phyloP scores from a whole-genome alignment of 148 eudicot species.

The Rhododendron kiyosumense region DNA sequence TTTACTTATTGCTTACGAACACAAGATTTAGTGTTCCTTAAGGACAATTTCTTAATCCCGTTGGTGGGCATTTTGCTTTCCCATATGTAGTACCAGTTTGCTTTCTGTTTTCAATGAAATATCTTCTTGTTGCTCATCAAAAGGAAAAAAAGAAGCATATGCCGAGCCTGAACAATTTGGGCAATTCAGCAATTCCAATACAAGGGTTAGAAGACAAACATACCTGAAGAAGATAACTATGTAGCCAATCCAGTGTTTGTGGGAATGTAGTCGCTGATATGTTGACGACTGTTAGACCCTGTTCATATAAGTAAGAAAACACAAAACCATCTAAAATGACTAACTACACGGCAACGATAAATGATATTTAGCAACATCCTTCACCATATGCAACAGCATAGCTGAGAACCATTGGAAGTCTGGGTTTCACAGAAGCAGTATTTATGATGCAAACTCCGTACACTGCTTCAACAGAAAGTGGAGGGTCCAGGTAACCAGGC shows the following conservation, averaged over 20 bases:
- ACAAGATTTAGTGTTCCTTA: neutral
- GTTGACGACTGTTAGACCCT: constrained; percentile 86
- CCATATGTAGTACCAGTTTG: neutral
- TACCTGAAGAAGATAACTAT: constrained; percentile 91
- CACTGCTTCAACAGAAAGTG: neutral
- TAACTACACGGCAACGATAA: neutral
- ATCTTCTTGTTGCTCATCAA: neutral
- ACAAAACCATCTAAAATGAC: neutral
- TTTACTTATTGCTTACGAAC: neutral
- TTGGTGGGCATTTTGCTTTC: neutral
- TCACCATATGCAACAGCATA: neutral
- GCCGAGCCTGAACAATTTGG: neutral
- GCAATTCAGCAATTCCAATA: neutral
- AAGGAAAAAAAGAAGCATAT: neutral
- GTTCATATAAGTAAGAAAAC: constrained; percentile 17
- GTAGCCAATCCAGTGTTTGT: constrained; percentile 96
- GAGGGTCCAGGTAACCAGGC: neutral
- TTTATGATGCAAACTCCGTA: neutral
- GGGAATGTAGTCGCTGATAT: constrained; percentile 93
- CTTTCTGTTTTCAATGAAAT: neutral
- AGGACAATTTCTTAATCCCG: neutral
- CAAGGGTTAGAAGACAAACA: neutral
- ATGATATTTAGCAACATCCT: neutral
- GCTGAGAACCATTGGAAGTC: neutral
- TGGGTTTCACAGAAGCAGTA: neutral